These are phyloP conservation scores for Sonneratia alba DNA, from an alignment of 345 rosid genomes.

Conservation along the genomic window DNA sequence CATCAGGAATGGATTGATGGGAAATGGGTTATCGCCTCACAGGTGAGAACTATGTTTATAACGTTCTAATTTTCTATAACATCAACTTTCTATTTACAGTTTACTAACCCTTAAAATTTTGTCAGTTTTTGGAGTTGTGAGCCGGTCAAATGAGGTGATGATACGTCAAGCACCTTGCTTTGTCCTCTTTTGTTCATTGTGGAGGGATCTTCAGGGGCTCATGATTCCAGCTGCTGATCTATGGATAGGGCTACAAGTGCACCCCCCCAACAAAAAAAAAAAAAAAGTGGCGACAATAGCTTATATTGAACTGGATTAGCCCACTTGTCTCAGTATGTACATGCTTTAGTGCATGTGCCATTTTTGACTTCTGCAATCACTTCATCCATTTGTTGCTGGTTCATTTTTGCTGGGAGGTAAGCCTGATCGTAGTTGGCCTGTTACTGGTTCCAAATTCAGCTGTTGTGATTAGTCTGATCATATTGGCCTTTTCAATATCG, in stretches of 20 bases:
- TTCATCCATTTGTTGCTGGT: no score
- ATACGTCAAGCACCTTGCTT: neutral
- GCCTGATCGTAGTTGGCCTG: neutral
- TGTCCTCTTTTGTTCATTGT: neutral
- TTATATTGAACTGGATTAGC: neutral
- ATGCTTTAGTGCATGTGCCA: neutral
- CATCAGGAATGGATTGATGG: slow-evolving; percentile 81
- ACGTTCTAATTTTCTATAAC: neutral
- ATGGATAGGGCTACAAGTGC: neutral
- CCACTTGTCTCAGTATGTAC: neutral
- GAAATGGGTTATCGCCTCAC: slow-evolving; percentile 44
- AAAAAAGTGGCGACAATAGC: no score
- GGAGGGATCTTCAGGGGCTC: neutral
- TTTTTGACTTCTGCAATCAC: neutral
- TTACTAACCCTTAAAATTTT: neutral
- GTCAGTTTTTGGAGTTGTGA: neutral
- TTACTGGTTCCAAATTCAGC: neutral
- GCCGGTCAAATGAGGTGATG: neutral
- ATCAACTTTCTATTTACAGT: neutral
- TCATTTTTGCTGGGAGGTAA: neutral
- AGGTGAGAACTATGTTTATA: slow-evolving; percentile 19
- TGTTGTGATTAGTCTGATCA: neutral
- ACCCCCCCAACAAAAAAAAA: neutral
- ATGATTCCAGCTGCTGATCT: neutral
- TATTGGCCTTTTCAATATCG: neutral